Percentiles rank a stretch among this genome's conserved stretches.
Evolutionary conservation across 768 basidiomycete species (phyloP).

Genomic region (Hygrophoropsis aurantiaca): DNA sequence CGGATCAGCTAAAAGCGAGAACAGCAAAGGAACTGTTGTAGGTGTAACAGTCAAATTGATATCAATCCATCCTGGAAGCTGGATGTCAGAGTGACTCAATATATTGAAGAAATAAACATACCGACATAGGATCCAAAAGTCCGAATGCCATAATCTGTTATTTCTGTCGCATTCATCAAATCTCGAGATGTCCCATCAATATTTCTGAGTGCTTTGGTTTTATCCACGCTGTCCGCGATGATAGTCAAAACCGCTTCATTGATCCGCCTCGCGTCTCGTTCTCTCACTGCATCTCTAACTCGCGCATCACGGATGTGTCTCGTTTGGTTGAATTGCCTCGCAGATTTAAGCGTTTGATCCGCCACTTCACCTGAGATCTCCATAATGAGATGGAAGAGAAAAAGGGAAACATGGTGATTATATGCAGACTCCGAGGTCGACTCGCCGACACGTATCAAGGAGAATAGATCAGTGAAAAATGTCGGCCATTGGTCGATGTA

Average conservation of each 20-base stretch:
- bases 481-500: constrained; percentile 85
- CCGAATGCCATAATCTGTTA: constrained; percentile 89
- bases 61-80: constrained; percentile 88
- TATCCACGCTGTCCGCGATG: constrained; percentile 67
- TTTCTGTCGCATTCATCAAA: constrained; percentile 62
- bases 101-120: constrained; percentile 42
- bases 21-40: constrained; percentile 80
- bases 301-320: constrained; percentile 81
- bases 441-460: constrained; percentile 65
- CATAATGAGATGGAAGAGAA: constrained; percentile 88
- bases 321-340: constrained; percentile 65
- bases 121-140: constrained; percentile 94
- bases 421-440: constrained; percentile 57
- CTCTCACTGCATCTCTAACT: constrained; percentile 87
- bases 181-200: constrained; percentile 47
- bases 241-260: constrained; percentile 87
- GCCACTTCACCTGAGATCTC: constrained; percentile 98
- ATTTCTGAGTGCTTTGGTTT: constrained; percentile 54
- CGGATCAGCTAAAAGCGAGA: constrained; percentile 76
- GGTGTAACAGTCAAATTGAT: constrained; percentile 95
- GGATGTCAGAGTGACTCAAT: constrained; percentile 3
- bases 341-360: constrained; percentile 90
- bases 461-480: constrained; percentile 78
- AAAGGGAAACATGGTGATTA: constrained; percentile 82
- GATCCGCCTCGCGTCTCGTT: constrained; percentile 81